Evolutionary conservation across 83 land plant genomes (phyloP).

Genomic region (Picea abies): DNA sequence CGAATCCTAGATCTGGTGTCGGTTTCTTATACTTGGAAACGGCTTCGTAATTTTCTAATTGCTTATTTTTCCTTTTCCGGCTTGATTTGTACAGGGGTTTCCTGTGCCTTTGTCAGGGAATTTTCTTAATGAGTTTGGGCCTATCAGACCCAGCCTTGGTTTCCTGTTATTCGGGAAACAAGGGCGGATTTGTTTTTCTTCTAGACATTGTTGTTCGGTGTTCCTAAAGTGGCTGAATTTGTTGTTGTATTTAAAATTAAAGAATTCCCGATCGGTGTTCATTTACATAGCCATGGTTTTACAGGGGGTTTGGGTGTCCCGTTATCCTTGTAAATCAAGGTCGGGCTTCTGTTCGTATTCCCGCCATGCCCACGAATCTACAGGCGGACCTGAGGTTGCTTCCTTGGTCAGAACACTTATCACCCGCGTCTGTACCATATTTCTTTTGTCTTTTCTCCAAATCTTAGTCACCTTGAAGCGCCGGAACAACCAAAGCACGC

Average conservation of each 20-base stretch:
- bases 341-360: constrained; percentile 19
- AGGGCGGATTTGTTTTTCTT: constrained; percentile 26
- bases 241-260: constrained; percentile 30
- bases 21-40: too few species aligned
- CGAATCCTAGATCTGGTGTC: too few species aligned
- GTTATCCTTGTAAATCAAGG: not conserved
- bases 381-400: too few species aligned
- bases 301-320: not conserved
- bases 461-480: too few species aligned
- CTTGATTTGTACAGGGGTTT: not conserved
- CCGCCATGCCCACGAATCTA: too few species aligned
- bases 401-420: too few species aligned
- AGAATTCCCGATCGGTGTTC: constrained; percentile 32
- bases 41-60: too few species aligned
- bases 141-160: constrained; percentile 27
- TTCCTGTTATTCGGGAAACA: constrained; percentile 69
- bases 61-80: too few species aligned
- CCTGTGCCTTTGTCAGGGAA: not conserved
- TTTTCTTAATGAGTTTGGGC: not conserved
- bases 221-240: constrained; percentile 42
- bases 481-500: too few species aligned
- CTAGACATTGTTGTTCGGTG: constrained; percentile 44
- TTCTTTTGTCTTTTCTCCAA: too few species aligned
- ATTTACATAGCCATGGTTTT: constrained; percentile 12
- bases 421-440: too few species aligned